Conservation (phyloP, 768 basidiomycete genomes). For the Suillus decipiens region DNA sequence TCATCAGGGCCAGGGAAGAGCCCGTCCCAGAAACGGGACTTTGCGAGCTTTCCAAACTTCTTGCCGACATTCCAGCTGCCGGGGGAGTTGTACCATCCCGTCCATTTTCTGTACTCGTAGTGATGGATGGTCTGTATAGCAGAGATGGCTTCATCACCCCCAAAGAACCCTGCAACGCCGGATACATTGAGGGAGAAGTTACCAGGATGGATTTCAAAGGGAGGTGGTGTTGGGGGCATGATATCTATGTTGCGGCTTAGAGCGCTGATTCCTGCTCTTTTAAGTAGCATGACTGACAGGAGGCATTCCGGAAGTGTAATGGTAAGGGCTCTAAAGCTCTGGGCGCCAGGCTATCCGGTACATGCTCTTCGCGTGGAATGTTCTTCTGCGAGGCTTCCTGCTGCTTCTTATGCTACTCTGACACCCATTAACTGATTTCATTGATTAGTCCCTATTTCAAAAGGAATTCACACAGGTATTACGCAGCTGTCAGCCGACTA, state of each 20-base stretch:
- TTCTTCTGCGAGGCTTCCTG: no score
- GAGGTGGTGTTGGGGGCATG: conserved; percentile 14
- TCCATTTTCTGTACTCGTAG: conserved; percentile 27
- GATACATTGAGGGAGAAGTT: conserved; percentile 27
- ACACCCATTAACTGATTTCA: no score
- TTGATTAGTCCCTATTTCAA: no score
- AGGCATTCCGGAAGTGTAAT: not conserved
- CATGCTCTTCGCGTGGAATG: no score
- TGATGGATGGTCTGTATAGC: conserved; percentile 33
- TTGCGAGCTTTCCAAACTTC: conserved; percentile 29
- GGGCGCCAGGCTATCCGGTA: not conserved
- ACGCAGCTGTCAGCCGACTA: no score
- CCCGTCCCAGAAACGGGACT: conserved; percentile 26
- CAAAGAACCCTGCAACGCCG: conserved; percentile 36
- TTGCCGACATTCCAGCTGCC: conserved; percentile 34
- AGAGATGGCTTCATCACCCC: conserved; percentile 34
- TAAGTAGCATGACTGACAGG: not conserved
- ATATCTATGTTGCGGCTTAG: not conserved
- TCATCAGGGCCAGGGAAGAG: conserved; percentile 27
- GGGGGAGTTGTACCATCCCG: conserved; percentile 39
- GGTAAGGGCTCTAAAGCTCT: no score
- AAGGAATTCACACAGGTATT: no score
- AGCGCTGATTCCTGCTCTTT: not conserved
- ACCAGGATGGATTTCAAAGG: conserved; percentile 14
- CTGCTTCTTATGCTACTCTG: no score